Percentiles rank a stretch among this genome's conserved stretches.
Conservation (phyloP, 768 basidiomycete species). For the Leucogyrophana mollusca region DNA sequence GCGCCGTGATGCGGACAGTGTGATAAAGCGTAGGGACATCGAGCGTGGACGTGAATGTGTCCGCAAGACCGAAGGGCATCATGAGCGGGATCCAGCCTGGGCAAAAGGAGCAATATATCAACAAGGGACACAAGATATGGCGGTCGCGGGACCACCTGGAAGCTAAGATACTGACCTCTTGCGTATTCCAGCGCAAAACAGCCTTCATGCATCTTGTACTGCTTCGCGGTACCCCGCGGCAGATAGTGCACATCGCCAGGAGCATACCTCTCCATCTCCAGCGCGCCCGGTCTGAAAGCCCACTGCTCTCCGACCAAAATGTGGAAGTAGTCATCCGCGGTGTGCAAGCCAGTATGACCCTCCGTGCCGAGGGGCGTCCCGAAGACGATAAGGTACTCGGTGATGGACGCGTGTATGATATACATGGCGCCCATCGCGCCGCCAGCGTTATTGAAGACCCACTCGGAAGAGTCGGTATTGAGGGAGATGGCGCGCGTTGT, state of each 20-base stretch:
- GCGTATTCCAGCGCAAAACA: constrained; percentile 97
- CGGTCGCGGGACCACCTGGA: too few species aligned
- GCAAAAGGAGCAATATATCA: neutral
- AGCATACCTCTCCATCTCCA: constrained; percentile 84
- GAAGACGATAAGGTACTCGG: constrained; percentile 95
- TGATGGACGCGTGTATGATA: constrained; percentile 93
- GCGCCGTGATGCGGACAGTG: constrained; percentile 72
- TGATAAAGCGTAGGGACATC: constrained; percentile 81
- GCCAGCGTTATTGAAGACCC: constrained; percentile 97
- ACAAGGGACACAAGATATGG: neutral
- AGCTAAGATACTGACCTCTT: constrained; percentile 61
- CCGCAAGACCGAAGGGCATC: constrained; percentile 92
- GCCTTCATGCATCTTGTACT: constrained; percentile 97
- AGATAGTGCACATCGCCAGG: constrained; percentile 86
- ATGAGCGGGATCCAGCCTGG: constrained; percentile 96
- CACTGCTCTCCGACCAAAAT: constrained; percentile 94
- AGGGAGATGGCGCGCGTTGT: constrained; percentile 50
- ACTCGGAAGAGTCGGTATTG: constrained; percentile 64
- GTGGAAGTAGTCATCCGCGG: constrained; percentile 97
- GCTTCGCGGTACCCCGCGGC: constrained; percentile 81
- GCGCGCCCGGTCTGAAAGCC: constrained; percentile 80
- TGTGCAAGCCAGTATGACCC: constrained; percentile 91
- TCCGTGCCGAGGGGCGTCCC: constrained; percentile 97
- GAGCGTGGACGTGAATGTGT: constrained; percentile 83
- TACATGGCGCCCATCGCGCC: constrained; percentile 99